Evolutionary conservation across 2,329 filamentous ascomycete genomes (phyloP).

Genomic region (Aspergillus tanneri): DNA sequence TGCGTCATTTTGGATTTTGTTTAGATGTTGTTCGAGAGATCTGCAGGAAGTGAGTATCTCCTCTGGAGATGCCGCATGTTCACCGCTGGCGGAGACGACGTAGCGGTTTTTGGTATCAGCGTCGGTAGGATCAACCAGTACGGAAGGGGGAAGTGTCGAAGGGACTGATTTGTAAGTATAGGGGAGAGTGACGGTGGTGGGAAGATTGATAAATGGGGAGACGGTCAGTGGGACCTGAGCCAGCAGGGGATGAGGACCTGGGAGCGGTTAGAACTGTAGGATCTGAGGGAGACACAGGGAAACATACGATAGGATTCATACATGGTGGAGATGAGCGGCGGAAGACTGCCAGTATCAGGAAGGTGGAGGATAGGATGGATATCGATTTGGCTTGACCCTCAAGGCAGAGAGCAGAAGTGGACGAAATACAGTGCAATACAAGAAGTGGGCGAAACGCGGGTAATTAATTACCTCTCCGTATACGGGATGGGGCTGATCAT

Average conservation of each 20-base stretch:
- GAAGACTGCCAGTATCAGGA: too few species aligned
- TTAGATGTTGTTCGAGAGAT: slow-evolving; percentile 73
- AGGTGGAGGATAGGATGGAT: too few species aligned
- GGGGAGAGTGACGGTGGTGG: slow-evolving; percentile 83
- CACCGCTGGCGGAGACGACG: slow-evolving; percentile 73
- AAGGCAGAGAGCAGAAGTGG: too few species aligned
- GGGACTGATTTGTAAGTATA: slow-evolving; percentile 94
- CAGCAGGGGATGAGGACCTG: slow-evolving; percentile 79
- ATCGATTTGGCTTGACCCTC: too few species aligned
- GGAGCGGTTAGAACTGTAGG: background rate
- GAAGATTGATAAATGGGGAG: slow-evolving; percentile 89
- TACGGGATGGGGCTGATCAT: too few species aligned
- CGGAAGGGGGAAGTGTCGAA: slow-evolving; percentile 75
- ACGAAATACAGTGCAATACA: too few species aligned
- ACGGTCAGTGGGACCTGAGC: slow-evolving; percentile 91
- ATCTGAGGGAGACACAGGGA: background rate
- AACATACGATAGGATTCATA: slow-evolving; percentile 47
- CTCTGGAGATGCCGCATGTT: slow-evolving; percentile 80
- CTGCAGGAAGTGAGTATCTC: slow-evolving; percentile 81
- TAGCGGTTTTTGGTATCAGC: slow-evolving; percentile 60
- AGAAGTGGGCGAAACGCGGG: background rate
- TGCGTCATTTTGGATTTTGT: slow-evolving; percentile 66
- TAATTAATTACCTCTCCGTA: too few species aligned
- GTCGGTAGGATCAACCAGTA: slow-evolving; percentile 53
- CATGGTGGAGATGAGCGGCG: slow-evolving; percentile 30